Conservation (phyloP, 805 yeast species). For the Barnettozyma pratensis region DNA sequence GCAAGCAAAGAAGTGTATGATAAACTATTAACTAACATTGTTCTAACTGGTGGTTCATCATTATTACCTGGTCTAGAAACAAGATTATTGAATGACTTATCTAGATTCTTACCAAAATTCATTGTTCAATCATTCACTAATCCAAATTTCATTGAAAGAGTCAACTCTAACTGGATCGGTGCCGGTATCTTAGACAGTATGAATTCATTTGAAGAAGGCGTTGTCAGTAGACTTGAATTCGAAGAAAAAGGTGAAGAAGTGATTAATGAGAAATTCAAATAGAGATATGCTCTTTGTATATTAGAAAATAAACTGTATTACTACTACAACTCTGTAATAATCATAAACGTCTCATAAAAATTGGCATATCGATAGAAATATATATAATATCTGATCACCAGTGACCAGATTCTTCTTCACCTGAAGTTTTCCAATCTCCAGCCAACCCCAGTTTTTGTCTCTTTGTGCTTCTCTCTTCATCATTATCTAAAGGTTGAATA, state of each 20-base stretch:
- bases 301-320: too few species aligned
- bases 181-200: conserved; percentile 71
- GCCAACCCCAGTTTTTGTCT: conserved; percentile 29
- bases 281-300: background rate
- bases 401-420: conserved; percentile 28
- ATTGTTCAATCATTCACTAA: conserved; percentile 52
- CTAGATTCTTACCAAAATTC: conserved; percentile 60
- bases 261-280: conserved; percentile 41
- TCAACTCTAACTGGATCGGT: conserved; percentile 73
- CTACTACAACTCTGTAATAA: background rate
- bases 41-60: conserved; percentile 70
- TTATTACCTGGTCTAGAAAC: conserved; percentile 67
- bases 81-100: conserved; percentile 57
- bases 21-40: conserved; percentile 54
- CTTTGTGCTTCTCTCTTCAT: conserved; percentile 14
- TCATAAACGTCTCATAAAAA: background rate
- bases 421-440: conserved; percentile 26
- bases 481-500: conserved; percentile 2
- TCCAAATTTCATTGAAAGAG: conserved; percentile 61
- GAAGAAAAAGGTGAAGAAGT: conserved; percentile 60
- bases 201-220: conserved; percentile 77
- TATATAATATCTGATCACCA: conserved; percentile 20
- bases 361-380: background rate
- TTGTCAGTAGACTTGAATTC: conserved; percentile 68
- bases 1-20: conserved; percentile 36